Conservation (phyloP, 2,329 filamentous ascomycete species). For the Hypomyces perniciosus region DNA sequence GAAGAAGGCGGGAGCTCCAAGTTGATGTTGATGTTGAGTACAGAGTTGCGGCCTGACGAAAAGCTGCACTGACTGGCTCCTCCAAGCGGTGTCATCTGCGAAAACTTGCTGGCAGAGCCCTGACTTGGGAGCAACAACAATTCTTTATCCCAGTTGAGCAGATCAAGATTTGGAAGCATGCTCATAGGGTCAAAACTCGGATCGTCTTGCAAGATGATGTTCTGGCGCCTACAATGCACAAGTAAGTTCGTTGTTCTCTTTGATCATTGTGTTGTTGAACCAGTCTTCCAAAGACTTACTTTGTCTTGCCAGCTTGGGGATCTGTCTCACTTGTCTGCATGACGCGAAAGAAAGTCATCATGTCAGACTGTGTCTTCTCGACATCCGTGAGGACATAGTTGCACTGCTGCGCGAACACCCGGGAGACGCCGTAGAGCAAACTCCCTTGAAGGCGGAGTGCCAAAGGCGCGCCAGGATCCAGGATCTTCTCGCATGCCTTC, state of each 20-base stretch:
- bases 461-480: constrained; percentile 73
- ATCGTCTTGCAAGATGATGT: constrained; percentile 76
- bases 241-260: neutral
- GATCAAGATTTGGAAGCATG: constrained; percentile 27
- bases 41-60: constrained; percentile 24
- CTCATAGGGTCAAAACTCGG: constrained; percentile 56
- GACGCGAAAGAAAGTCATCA: constrained; percentile 60
- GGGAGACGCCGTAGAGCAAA: constrained; percentile 76
- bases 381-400: constrained; percentile 77
- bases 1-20: constrained; percentile 32
- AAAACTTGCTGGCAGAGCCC: constrained; percentile 31
- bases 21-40: constrained; percentile 17
- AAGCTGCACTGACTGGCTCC: constrained; percentile 23
- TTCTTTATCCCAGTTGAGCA: constrained; percentile 32
- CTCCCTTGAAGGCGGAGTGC: constrained; percentile 86
- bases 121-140: constrained; percentile 31
- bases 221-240: constrained; percentile 53
- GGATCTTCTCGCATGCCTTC: constrained; percentile 84
- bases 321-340: constrained; percentile 56
- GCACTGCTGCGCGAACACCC: constrained; percentile 83
- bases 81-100: constrained; percentile 38
- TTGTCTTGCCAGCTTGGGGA: constrained; percentile 62
- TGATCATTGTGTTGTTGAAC: neutral
- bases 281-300: constrained; percentile 43
- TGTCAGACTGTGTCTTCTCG: constrained; percentile 65